Base-by-base conservation (phyloP, 1,284 basidiomycete species). In the Nidula niveotomentosa region DNA sequence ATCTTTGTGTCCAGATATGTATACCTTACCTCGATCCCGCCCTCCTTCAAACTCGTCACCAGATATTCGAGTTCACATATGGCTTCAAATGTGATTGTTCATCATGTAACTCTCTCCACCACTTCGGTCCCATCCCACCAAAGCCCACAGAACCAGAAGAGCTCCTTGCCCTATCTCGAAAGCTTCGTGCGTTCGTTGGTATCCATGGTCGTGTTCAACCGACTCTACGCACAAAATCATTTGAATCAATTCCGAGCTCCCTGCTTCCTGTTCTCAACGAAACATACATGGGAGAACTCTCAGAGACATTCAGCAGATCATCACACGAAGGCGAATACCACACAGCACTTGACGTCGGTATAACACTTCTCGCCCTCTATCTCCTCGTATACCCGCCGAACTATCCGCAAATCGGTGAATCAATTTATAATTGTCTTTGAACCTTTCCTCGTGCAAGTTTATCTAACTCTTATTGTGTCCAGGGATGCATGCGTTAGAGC, bases 11-110 rank as follows among this genome's bases (percentile, higher is more conserved):
- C 23, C 17, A 91, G 89, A 79, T 91, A 49, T 85, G 78, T 51
- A 74, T 91, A 33, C 81, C 89, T 3, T 92, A 92, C 62, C 69
- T 90, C 44, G 90, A 92, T 62, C 89, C 89, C 10, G 90, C 88
- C 7, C 73, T 91, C 8, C 69, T 81, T 39, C 76, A 85, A 58
- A 76, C 79, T 7, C 83, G 88, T 3, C 76, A 80, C 53, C 75
- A 81, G 36, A 80, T 84, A 30, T 77, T 90, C 39, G 72, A 76
- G 43, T 65, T 76, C 33, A 84, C 81, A 9, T 91, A 91, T 60
- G 86, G 84, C 9, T 91, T 92, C 67, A 70, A 66, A 30, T 92
- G 90, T 67, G 62, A 63, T 0, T 92, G 90, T 63, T 44, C 65
- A 6, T 78, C 85, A 8, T 91, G 86, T 67, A 60, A 56, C 34